These are phyloP conservation scores for Quercus dentata DNA, from an alignment of 306 rosid species.

Conservation along the genomic window DNA sequence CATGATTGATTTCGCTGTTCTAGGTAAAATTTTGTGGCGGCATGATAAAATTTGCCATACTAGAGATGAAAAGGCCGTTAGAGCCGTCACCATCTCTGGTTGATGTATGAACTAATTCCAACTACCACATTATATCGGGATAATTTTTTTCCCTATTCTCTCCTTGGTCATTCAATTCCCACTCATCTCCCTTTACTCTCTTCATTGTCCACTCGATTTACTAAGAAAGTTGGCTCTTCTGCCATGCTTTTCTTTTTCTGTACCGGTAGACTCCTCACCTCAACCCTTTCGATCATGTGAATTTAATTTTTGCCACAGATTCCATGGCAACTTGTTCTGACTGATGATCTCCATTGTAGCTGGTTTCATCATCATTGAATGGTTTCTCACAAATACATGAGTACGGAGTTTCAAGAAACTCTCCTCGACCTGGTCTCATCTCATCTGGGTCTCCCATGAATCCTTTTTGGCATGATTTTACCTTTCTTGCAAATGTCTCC, in stretches of 20 bases:
- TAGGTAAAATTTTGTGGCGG: constrained; percentile 15
- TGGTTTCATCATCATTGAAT: constrained; percentile 25
- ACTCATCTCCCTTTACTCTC: constrained; percentile 17
- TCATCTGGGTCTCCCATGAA: constrained; percentile 98
- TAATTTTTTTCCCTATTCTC: background rate
- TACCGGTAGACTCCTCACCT: constrained; percentile 20
- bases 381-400: constrained; percentile 80
- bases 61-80: background rate
- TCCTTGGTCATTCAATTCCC: background rate
- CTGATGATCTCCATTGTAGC: constrained; percentile 22
- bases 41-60: constrained; percentile 16
- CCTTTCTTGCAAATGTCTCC: constrained; percentile 70
- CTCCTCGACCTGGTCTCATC: constrained; percentile 80
- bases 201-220: constrained; percentile 1
- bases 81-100: background rate
- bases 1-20: background rate
- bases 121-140: background rate
- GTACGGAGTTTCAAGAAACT: constrained; percentile 83
- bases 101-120: background rate
- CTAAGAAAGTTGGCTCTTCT: background rate
- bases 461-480: constrained; percentile 76
- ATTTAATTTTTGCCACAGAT: constrained; percentile 19
- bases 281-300: constrained; percentile 10
- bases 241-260: constrained; percentile 19
- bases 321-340: constrained; percentile 25